These are phyloP conservation scores for Pilasporangium apinafurcum DNA, from an alignment of 352 stramenopile species.

Conservation along the genomic window DNA sequence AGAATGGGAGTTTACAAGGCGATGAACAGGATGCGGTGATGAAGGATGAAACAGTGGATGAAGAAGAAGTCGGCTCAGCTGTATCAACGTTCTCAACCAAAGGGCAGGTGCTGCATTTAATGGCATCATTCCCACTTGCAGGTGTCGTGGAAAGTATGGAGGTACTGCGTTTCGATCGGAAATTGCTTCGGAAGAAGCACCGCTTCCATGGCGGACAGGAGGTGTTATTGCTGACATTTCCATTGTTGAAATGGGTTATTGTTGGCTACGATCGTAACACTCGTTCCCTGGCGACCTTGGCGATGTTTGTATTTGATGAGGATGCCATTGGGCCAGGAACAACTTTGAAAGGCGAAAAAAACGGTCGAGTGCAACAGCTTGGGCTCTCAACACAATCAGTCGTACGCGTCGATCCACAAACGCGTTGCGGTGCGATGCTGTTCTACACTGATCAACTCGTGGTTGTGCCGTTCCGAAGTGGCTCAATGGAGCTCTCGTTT, in stretches of 20 bases:
- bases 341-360: constrained; percentile 73
- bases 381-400: constrained; percentile 46
- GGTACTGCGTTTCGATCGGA: constrained; percentile 64
- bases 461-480: constrained; percentile 73
- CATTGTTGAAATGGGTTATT: constrained; percentile 73
- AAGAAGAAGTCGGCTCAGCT: background rate
- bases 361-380: constrained; percentile 68
- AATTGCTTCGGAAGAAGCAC: constrained; percentile 57
- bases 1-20: too few species aligned
- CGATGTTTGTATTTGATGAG: constrained; percentile 78
- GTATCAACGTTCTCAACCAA: constrained; percentile 14
- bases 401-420: constrained; percentile 65
- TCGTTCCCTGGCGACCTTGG: constrained; percentile 45
- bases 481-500: constrained; percentile 70
- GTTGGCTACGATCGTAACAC: constrained; percentile 62
- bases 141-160: constrained; percentile 66
- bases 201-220: constrained; percentile 68
- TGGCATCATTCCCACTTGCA: constrained; percentile 66
- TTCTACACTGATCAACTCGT: constrained; percentile 81
- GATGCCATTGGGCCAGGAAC: constrained; percentile 76
- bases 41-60: background rate
- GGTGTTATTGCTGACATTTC: constrained; percentile 73
- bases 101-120: constrained; percentile 62
- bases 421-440: constrained; percentile 73
- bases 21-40: background rate